A percentile compares a stretch with the other conserved stretches of the same genome.
Evolutionary conservation across 495 filamentous ascomycete genomes (phyloP).

Genomic region (Aspergillus campestris): DNA sequence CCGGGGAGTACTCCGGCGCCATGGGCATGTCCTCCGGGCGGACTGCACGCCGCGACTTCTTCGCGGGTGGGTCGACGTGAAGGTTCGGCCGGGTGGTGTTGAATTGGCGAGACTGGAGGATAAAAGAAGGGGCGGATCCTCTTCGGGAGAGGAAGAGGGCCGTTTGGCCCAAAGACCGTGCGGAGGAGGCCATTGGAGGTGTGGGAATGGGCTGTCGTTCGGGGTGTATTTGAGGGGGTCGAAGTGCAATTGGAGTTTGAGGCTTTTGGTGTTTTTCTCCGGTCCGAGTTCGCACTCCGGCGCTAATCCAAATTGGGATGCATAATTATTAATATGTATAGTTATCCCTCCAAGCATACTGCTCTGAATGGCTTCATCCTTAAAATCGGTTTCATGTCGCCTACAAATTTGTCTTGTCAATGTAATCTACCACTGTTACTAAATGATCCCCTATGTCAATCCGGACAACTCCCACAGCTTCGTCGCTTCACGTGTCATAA

Average conservation of each 20-base stretch:
- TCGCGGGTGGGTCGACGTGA: constrained; percentile 30
- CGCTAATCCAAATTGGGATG: constrained; percentile 17
- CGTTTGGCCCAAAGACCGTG: constrained; percentile 32
- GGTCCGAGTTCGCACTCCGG: constrained; percentile 2
- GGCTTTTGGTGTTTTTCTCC: constrained; percentile 20
- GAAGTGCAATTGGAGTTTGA: constrained; percentile 1
- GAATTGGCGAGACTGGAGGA: constrained; percentile 27
- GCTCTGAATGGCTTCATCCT: not conserved
- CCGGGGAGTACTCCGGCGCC: constrained; percentile 32
- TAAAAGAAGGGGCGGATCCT: constrained; percentile 10
- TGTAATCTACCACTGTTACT: no score
- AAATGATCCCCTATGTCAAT: no score
- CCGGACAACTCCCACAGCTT: no score
- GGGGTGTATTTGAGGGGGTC: constrained; percentile 6
- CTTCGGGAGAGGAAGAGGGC: constrained; percentile 23
- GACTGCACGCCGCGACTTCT: constrained; percentile 22
- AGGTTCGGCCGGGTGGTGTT: constrained; percentile 28
- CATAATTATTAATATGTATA: no score
- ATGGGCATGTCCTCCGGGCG: constrained; percentile 25
- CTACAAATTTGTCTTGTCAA: no score
- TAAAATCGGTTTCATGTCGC: not conserved
- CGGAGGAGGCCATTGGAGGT: constrained; percentile 33
- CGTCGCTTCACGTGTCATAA: no score
- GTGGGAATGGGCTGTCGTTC: constrained; percentile 8
- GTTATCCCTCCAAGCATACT: no score